Conservation (phyloP, 2,329 filamentous ascomycete genomes). For the Nemania abortiva region DNA sequence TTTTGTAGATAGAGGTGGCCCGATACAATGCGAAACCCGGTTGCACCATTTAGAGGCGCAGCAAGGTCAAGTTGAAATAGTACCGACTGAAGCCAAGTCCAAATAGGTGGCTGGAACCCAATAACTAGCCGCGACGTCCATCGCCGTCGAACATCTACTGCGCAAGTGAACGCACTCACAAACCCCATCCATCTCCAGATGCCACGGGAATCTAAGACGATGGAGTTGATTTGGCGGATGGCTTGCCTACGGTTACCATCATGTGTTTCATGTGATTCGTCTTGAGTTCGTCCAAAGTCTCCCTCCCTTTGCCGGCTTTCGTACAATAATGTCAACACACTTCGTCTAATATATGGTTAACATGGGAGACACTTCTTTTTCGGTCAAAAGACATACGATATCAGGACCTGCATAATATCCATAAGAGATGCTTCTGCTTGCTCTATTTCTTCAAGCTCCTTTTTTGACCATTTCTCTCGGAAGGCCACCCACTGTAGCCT, state of each 20-base stretch:
- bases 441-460: background rate
- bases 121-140: background rate
- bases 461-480: background rate
- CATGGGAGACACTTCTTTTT: background rate
- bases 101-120: conserved; percentile 12
- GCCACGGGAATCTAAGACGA: background rate
- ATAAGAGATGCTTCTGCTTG: conserved; percentile 9
- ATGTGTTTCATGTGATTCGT: background rate
- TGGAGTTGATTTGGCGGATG: conserved; percentile 1
- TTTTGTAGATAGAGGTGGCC: conserved; percentile 8
- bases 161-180: background rate
- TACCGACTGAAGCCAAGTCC: conserved; percentile 3
- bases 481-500: conserved; percentile 6
- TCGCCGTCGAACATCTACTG: background rate
- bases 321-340: background rate
- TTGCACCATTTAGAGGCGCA: background rate
- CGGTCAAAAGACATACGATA: background rate
- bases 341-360: background rate
- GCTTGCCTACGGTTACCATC: background rate
- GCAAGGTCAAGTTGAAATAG: conserved; percentile 7
- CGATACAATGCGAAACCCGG: background rate
- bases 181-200: conserved; percentile 8
- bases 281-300: background rate
- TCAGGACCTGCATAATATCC: conserved; percentile 8
- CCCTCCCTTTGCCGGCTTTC: conserved; percentile 1